Evolutionary conservation across 75 land plant species (phyloP), one percentile per base, ranked within the genome.

Genomic region (Chamaecyparis obtusa): DNA sequence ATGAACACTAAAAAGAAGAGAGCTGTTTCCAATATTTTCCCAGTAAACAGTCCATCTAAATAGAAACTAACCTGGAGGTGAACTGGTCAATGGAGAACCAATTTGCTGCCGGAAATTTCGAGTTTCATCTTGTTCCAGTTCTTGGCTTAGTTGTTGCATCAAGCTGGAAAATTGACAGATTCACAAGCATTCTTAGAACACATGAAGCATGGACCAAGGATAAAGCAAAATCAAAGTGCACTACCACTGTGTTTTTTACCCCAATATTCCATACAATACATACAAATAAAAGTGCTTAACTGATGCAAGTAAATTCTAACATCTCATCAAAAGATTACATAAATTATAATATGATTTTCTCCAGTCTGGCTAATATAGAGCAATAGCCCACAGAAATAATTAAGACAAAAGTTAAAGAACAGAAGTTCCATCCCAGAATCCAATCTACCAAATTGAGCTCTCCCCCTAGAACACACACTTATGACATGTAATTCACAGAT

Each of bases 111-210:
- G 88, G 67, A 88, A 94, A 86, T 85, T 84, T 76, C 96, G 87
- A 24, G 89, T 71, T 48, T 98, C 99, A 76, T 98, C 98, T 86
- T 90, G 95, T 46, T 96, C 99, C 55, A 92, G 88, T 1, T 98
- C 98, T 88, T 98, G 98, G 87, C 88, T 96, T 69, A 96, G 86
- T 85, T 98, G 98, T 91, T 95, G 94, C 92, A 98, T 92, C 92
- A 98, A 90, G 90, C 99, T 98, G 90, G 85, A 55, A 84, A 56
- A 36, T 46, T 46, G 1, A 83, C 81, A 78, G 46, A 41, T 78
- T 64, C 37, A 37, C 80, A 77, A 77, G 83, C 48, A 80, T 44
- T 27, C 46, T 80, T 80, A 80, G 10, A 51, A 51, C 24, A 81
- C 83, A 10, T 46, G 83, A 27, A 81, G 21, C 54, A 46, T 46